Base-by-base conservation (phyloP, 139 green algal species). In the Desmodesmus armatus region DNA sequence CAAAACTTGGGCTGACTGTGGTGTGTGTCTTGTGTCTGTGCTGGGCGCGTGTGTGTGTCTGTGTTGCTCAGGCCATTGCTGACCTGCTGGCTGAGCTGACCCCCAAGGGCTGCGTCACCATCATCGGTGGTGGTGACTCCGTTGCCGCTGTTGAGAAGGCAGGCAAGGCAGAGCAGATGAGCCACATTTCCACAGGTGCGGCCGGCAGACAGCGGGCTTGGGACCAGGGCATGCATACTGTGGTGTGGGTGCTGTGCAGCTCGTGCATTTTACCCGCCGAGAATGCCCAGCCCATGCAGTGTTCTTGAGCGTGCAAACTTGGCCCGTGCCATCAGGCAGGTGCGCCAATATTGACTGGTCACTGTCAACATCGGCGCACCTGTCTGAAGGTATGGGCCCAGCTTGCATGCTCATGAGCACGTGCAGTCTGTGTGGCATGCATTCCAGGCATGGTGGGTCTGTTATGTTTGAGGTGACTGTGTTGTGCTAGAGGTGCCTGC, bases 61-160 rank as follows among this genome's bases (percentile, higher is more conserved):
- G n/a, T 78, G 23, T 63, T 13, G 3, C 33, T 3, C 84, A 88
- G 88, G 92, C 89, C 49, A 94, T 99, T 70, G 97, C 97, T 77
- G 88, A 98, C 63, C 96, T 91, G 72, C 92, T 99, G 76, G 95
- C 97, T 23, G 92, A 94, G 70, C 87, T 98, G 71, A 96, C 91
- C 47, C 89, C 85, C 74, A 92, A 94, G 87, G 94, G 92, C 78
- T 76, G 84, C 77, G 98, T 93, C 89, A 99, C 97, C 88, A 99
- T 99, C 93, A 98, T 99, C 83, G 98, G 98, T 88, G 98, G 98
- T 66, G 98, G 98, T 80, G 98, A 99, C 93, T 98, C 93, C 35
- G 98, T 99, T 70, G 97, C 97, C 0, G 98, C 98, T 39, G 98
- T 99, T n/a, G 96, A 99, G 94, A 95, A 99, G 94, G 96, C 95